Evolutionary conservation across 139 green algal genomes (phyloP).

Genomic region (Penium margaritaceum): DNA sequence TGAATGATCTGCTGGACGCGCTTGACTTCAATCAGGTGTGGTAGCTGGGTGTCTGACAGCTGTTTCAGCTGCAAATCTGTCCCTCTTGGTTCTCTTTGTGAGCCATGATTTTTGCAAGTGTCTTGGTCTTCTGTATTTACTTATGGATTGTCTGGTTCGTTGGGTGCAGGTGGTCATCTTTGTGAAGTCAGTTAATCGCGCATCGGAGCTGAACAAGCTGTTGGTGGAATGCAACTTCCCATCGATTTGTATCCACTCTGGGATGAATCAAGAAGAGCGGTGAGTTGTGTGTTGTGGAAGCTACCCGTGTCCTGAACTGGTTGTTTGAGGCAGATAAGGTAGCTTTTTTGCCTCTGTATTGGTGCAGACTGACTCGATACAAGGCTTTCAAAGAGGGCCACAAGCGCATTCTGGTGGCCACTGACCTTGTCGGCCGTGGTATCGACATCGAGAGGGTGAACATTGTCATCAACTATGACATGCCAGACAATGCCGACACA

Average conservation of each 20-base stretch:
- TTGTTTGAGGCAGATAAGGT: no score
- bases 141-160: no score
- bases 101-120: no score
- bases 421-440: constrained; percentile 86
- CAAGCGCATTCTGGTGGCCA: constrained; percentile 96
- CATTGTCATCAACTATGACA: constrained; percentile 99
- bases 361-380: constrained; percentile 70
- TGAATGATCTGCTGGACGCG: constrained; percentile 95
- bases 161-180: constrained; percentile 68
- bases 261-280: constrained; percentile 83
- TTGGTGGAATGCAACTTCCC: constrained; percentile 98
- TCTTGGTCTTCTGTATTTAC: no score
- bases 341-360: no score
- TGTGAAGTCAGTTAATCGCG: constrained; percentile 50
- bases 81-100: no score
- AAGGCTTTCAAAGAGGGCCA: constrained; percentile 92
- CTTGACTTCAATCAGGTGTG: constrained; percentile 99
- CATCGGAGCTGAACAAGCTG: constrained; percentile 79
- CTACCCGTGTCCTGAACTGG: no score
- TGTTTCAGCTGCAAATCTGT: no score
- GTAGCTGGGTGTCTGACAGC: no score
- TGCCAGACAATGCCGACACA: constrained; percentile 95
- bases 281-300: no score
- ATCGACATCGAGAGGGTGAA: constrained; percentile 99
- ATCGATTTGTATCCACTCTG: constrained; percentile 79